These are phyloP conservation scores for Fusarium phyllophilum DNA, from an alignment of 2,329 filamentous ascomycete species.

Conservation along the genomic window DNA sequence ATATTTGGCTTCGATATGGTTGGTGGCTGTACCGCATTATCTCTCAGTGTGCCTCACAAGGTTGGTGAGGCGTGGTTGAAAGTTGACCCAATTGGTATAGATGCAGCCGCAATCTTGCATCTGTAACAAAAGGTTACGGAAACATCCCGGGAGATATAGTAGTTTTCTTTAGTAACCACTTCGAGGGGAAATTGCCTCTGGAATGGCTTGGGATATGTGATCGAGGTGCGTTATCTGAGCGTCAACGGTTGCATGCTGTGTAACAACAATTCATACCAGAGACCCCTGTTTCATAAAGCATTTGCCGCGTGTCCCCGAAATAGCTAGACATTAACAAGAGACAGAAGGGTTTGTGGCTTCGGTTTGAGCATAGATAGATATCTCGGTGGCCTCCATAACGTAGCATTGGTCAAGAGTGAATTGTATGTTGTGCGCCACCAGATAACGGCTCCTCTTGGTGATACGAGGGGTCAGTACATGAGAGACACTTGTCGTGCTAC, in stretches of 20 bases:
- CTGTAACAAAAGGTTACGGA: background rate
- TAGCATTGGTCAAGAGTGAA: conserved; percentile 3
- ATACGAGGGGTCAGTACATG: conserved; percentile 14
- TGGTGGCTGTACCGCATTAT: conserved; percentile 32
- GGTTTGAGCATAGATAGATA: background rate
- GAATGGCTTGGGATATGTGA: conserved; percentile 4
- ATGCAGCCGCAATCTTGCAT: conserved; percentile 30
- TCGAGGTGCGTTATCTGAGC: conserved; percentile 3
- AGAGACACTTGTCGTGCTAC: conserved; percentile 13
- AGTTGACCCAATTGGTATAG: conserved; percentile 25
- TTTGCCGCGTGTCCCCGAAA: conserved; percentile 10
- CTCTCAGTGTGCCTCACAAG: conserved; percentile 7
- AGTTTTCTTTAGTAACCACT: background rate
- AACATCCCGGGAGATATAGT: background rate
- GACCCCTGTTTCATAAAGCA: conserved; percentile 17
- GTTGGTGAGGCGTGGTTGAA: conserved; percentile 21
- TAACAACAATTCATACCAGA: background rate
- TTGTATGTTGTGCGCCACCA: conserved; percentile 26
- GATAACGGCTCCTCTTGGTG: conserved; percentile 27
- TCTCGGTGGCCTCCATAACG: background rate
- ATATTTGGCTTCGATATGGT: conserved; percentile 4
- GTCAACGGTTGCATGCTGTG: conserved; percentile 14
- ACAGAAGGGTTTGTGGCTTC: conserved; percentile 5
- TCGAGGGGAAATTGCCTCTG: background rate
- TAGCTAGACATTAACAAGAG: conserved; percentile 11